Evolutionary conservation across 2,329 filamentous ascomycete species (phyloP).

Genomic region (Phialophora verrucosa): DNA sequence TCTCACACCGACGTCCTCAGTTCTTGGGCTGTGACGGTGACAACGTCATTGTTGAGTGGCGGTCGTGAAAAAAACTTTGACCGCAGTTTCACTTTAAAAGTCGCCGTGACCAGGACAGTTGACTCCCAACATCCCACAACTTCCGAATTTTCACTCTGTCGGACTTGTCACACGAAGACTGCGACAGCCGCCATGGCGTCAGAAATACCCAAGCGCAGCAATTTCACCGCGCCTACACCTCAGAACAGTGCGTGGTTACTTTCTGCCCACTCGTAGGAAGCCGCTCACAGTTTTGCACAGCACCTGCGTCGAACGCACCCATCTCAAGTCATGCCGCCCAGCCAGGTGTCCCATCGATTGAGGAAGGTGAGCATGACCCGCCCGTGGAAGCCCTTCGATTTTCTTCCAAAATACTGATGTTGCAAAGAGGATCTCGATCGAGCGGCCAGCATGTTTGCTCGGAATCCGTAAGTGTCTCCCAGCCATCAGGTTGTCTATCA

Average conservation of each 20-base stretch:
- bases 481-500: neutral
- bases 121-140: constrained; percentile 5
- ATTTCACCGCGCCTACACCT: constrained; percentile 60
- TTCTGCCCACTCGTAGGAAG: neutral
- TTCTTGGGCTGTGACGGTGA: too few relatives aligned
- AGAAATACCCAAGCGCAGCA: constrained; percentile 24
- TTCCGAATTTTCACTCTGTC: constrained; percentile 3
- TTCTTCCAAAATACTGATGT: neutral
- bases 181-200: constrained; percentile 4
- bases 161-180: neutral
- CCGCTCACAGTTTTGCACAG: constrained; percentile 30
- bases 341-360: constrained; percentile 91
- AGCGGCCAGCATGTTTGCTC: constrained; percentile 89
- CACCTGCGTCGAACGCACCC: constrained; percentile 86
- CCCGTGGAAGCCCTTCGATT: neutral
- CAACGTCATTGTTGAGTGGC: neutral
- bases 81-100: constrained; percentile 9
- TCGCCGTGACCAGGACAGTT: neutral
- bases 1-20: neutral
- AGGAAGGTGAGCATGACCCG: constrained; percentile 72
- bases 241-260: constrained; percentile 73
- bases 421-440: constrained; percentile 84
- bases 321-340: constrained; percentile 98
- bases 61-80: constrained; percentile 1
- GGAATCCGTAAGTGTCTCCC: constrained; percentile 69